Conservation (phyloP, 1,284 basidiomycete genomes). For the Cystobasidiaceae sp. region DNA sequence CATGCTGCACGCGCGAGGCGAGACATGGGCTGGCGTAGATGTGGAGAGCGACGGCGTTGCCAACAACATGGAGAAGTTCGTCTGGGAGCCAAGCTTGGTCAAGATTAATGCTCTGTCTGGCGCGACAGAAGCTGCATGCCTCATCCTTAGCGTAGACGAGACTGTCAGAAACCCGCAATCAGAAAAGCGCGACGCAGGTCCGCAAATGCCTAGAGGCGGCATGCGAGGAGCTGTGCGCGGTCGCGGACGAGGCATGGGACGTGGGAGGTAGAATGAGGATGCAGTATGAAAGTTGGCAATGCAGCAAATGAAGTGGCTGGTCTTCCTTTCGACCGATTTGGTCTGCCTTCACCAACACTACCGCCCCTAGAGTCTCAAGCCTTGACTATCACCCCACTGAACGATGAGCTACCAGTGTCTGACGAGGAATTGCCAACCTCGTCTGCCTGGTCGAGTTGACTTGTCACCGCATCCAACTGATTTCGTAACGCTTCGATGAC, state of each 20-base stretch:
- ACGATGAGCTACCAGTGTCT: too few relatives aligned
- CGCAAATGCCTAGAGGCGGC: conserved; percentile 18
- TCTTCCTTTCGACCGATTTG: too few relatives aligned
- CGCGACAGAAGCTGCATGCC: conserved; percentile 90
- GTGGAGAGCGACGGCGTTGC: conserved; percentile 89
- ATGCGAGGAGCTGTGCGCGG: conserved; percentile 25
- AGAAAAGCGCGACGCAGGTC: conserved; percentile 27
- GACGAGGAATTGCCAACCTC: too few relatives aligned
- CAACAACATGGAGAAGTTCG: conserved; percentile 91
- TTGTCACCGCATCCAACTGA: too few relatives aligned
- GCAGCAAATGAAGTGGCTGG: too few relatives aligned
- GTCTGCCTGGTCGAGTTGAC: too few relatives aligned
- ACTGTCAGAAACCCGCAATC: conserved; percentile 56
- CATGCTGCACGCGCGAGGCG: conserved; percentile 86
- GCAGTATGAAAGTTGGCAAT: neutral
- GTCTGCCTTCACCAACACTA: too few relatives aligned
- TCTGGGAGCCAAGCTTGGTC: conserved; percentile 96
- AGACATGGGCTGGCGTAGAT: conserved; percentile 88
- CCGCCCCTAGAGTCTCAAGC: too few relatives aligned
- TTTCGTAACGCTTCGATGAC: too few relatives aligned
- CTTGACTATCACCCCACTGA: too few relatives aligned
- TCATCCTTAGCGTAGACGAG: conserved; percentile 92
- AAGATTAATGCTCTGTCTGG: conserved; percentile 93
- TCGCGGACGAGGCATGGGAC: conserved; percentile 14
- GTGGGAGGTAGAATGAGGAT: conserved; percentile 11